Evolutionary conservation across 768 basidiomycete genomes (phyloP).

Genomic region (Lactarius evosmus): DNA sequence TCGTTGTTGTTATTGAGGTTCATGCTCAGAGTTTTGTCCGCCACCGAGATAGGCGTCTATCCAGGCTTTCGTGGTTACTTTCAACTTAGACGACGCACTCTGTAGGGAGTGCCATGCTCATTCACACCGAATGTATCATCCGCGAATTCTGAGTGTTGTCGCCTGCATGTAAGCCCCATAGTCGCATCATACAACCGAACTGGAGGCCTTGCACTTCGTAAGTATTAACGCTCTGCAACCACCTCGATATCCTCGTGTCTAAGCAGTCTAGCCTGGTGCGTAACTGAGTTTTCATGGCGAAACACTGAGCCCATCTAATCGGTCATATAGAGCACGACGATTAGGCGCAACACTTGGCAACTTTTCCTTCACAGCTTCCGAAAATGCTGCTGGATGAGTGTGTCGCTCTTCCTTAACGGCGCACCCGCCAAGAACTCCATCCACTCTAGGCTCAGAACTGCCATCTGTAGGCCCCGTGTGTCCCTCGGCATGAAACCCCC

Average conservation of each 20-base stretch:
- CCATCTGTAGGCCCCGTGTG: not conserved
- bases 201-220: not conserved
- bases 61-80: too few species aligned
- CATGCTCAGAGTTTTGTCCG: too few species aligned
- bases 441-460: not conserved
- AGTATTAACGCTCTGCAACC: not conserved
- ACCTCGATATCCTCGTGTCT: not conserved
- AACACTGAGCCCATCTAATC: not conserved
- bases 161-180: not conserved
- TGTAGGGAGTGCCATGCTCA: not conserved
- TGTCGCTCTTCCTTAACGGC: not conserved
- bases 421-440: not conserved
- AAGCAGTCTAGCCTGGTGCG: not conserved
- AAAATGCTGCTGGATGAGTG: not conserved
- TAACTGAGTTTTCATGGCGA: not conserved
- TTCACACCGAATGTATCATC: too few species aligned
- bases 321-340: not conserved
- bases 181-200: not conserved
- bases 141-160: not conserved
- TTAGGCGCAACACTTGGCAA: not conserved
- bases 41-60: too few species aligned
- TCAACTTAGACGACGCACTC: not conserved
- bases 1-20: constrained; percentile 18
- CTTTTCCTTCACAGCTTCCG: not conserved
- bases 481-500: not conserved